These are phyloP conservation scores for Dendryphion nanum DNA, from an alignment of 2,329 filamentous ascomycete genomes.

Conservation along the genomic window DNA sequence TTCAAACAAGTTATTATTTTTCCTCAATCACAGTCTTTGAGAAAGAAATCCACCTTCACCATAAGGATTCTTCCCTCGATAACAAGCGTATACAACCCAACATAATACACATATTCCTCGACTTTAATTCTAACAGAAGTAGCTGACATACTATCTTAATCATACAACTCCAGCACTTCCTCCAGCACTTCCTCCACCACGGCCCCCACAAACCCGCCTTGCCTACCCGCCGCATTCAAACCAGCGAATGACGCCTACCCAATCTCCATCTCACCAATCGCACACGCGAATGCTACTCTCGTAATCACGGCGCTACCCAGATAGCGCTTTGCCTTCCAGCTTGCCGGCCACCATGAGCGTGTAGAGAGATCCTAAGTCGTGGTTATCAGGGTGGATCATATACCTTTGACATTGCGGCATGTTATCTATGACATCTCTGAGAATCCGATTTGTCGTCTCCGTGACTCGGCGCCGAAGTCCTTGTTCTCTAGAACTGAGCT, in stretches of 20 bases:
- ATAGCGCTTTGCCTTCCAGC: conserved; percentile 18
- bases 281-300: conserved; percentile 22
- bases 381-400: conserved; percentile 31
- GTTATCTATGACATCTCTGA: conserved; percentile 31
- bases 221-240: conserved; percentile 10
- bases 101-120: conserved; percentile 15
- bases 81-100: conserved; percentile 11
- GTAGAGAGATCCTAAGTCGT: conserved; percentile 40
- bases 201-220: conserved; percentile 12
- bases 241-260: conserved; percentile 17
- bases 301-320: conserved; percentile 27
- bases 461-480: conserved; percentile 24
- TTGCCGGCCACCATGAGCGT: conserved; percentile 39
- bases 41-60: conserved; percentile 12
- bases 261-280: conserved; percentile 9
- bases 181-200: conserved; percentile 9
- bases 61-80: conserved; percentile 11
- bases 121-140: conserved; percentile 9
- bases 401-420: conserved; percentile 16
- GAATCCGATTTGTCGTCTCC: conserved; percentile 28
- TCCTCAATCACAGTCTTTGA: conserved; percentile 2
- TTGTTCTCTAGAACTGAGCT: conserved; percentile 40
- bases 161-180: conserved; percentile 8
- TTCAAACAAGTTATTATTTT: too few species aligned
- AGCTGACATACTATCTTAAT: conserved; percentile 4